Base-by-base conservation (phyloP, 2,329 filamentous ascomycete species). In the Colletotrichum chlorophyti region DNA sequence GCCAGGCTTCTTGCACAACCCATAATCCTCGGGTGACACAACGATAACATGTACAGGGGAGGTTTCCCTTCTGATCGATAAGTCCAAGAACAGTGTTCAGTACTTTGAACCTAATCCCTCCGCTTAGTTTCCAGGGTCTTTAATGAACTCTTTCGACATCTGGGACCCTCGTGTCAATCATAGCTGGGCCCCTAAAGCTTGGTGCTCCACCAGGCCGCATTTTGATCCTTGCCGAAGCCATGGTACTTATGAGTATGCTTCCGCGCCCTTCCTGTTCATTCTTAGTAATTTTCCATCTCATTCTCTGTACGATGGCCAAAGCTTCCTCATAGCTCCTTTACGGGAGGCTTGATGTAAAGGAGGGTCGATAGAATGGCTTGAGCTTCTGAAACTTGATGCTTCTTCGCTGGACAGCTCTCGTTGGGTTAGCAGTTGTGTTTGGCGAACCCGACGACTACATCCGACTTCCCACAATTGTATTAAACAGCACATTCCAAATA, bases 101-200 rank as follows among this genome's bases (percentile, higher is more conserved):
- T 10, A 68, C 40, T 19, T 50, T 49, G 6, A 31, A 24, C 10
- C 66, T 62, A 2, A 66, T 51, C 15, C 64, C 65, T 6, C 46
- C 58, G 9, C 64, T 54, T 69, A 66, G 21, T 65, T 43, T 12
- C 35, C 12, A 2, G 67, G 65, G 14, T 63, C 54, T 7, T 68
- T 51, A 65, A 66, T 68, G 15, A 65, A 53, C n/a, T 63, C 63
- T 15, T 62, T 61, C 15, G n/a, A 66, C 49, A 40, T 62, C 64
- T 66, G 17, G 31, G 12, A 14, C 26, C 9, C 19, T 14, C 9
- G 12, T 10, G 21, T 62, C 31, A 51, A 53, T 24, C 17, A 8
- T 11, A 15, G 15, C 9, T 41, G 23, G 11, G 27, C 27, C 12
- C 21, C 5, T 23, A 5, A 10, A 19, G 17, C 3, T 2, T 1